Evolutionary conservation across 257 asterid species (phyloP), one percentile per base, ranked within the genome.

Genomic region (Nicotiana obtusifolia): DNA sequence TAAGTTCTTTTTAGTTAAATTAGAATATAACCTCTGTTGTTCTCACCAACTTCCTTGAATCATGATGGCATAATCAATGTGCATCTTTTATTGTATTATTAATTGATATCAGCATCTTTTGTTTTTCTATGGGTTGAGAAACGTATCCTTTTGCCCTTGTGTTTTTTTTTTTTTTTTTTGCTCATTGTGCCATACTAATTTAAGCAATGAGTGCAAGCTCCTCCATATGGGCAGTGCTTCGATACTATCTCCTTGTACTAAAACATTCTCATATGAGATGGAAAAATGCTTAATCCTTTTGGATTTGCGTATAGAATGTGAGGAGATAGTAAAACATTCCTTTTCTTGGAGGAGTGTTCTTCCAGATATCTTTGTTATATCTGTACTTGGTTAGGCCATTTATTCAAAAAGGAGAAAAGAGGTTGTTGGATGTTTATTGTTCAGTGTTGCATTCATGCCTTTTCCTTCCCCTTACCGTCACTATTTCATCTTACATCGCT

Each of bases 1-100:
- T 95, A 89, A 95, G 98, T 88, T 52, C 76, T 62, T 19, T 24
- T 35, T 64, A 47, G 62, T 24, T 24, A 7, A 47, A 49, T 73
- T 1, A 73, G 24, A 22, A 73, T 73, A 47, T 7, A 47, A 7
- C 79, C 47, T 62, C 61, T 80, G 26, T 80, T 80, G 24, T 5
- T 73, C 79, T 22, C 76, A 44, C 60, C 24, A 64, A 11, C 76
- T 80, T 61, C 71, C 44, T 4, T 20, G 75, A 37, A 22, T 37
- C 44, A 37, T 78, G 71, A 31, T 0, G 11, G 24, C 28, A 47
- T 19, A 56, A 37, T 22, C 60, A 28, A 30, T 60, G n/a, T 59
- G 17, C 37, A 65, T 79, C 17, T 35, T 41, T 24, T 62, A 41
- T 59, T 35, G 76, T 37, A 22, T 59, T 35, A 14, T 20, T 79